These are phyloP conservation scores for Olyra latifolia DNA, from an alignment of 176 grass and related monocot genomes.

Conservation along the genomic window DNA sequence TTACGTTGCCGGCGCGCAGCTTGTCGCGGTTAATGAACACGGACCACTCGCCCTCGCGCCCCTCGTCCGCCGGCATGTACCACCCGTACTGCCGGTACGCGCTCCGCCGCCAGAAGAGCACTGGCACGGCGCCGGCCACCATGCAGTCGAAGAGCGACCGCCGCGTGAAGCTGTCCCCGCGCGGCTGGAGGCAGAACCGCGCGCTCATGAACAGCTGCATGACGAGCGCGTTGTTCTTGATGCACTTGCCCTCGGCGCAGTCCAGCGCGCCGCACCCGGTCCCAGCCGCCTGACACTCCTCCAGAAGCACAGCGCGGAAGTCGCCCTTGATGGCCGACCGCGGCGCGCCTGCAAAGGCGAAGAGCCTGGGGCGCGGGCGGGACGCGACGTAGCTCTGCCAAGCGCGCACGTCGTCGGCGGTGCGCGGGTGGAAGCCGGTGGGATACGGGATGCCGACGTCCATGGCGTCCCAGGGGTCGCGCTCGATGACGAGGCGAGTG, in stretches of 20 bases:
- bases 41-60: slow-evolving; percentile 63
- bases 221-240: slow-evolving; percentile 64
- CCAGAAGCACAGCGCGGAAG: slow-evolving; percentile 63
- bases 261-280: slow-evolving; percentile 51
- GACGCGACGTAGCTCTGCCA: slow-evolving; percentile 64
- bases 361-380: slow-evolving; percentile 53
- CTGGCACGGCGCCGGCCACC: slow-evolving; percentile 80
- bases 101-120: slow-evolving; percentile 77
- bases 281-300: slow-evolving; percentile 60
- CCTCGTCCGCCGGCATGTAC: slow-evolving; percentile 47
- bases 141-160: slow-evolving; percentile 96
- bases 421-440: slow-evolving; percentile 77
- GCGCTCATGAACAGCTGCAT: slow-evolving; percentile 74
- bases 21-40: slow-evolving; percentile 78
- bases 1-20: slow-evolving; percentile 60
- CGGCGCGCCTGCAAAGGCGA: slow-evolving; percentile 73
- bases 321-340: slow-evolving; percentile 66
- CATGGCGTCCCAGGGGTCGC: slow-evolving; percentile 74
- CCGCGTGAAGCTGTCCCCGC: slow-evolving; percentile 86
- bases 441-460: slow-evolving; percentile 93
- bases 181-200: slow-evolving; percentile 81
- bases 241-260: slow-evolving; percentile 67
- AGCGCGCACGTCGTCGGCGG: slow-evolving; percentile 43
- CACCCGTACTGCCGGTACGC: slow-evolving; percentile 82
- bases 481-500: slow-evolving; percentile 90